Evolutionary conservation across 257 asterid genomes (phyloP), one percentile per base, ranked within the genome.

Genomic region (Fraxinus pennsylvanica): DNA sequence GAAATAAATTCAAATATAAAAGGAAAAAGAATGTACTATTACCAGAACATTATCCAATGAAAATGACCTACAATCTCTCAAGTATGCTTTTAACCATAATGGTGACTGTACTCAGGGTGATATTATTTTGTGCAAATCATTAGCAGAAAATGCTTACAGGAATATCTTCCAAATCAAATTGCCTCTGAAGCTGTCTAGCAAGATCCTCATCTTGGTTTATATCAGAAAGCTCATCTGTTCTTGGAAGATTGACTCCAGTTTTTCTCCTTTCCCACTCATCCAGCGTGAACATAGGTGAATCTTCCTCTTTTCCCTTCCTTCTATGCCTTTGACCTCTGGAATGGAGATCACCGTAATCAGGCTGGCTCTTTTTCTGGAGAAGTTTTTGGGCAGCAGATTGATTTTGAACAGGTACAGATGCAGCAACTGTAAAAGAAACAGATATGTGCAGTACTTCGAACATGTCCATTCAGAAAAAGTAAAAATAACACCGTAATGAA

Each of bases 311-410:
- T 61, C 73, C 90, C 67, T 79, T 87, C 82, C 92, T 90, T 77
- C 90, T 88, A 72, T 77, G 85, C 83, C 94, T 84, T 80, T 82
- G 91, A 57, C 85, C 81, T 83, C 91, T 87, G 35, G 80, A 76
- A 76, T 78, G 83, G 77, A 76, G 88, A 80, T 84, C 74, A 33
- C 59, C 84, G 17, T 57, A 82, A 81, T 82, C 85, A 63, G 90
- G 87, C 70, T 88, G 92, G 82, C 75, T 89, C 83, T 88, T 85
- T 83, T 84, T 91, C 89, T 90, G 98, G 67, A 93, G 93, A 77
- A 93, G 97, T 81, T 93, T 93, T 83, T 89, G 98, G 13, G 98
- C 96, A 80, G 97, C 97, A 72, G 79, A 93, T 90, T 93, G 98
- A 82, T 93, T 93, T 86, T 93, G 96, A 76, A 93, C 89, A 71